phyloP scores from a whole-genome alignment of 129 eudicot genomes.

The Tagetes patula region DNA sequence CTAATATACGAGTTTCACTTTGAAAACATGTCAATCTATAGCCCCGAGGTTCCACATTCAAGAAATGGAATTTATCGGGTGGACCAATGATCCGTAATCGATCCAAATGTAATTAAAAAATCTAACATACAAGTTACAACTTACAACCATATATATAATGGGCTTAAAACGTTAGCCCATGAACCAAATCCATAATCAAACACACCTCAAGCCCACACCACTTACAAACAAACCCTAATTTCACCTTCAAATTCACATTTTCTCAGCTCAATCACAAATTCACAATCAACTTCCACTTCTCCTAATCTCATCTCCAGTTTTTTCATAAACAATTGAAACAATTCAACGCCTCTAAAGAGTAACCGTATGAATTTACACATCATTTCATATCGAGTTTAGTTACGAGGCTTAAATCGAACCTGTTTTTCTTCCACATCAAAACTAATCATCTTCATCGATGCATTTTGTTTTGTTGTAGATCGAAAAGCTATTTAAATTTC shows the following conservation, averaged over 20 bases:
- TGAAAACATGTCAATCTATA: too few relatives aligned
- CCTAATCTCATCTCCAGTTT: too few relatives aligned
- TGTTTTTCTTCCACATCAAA: background rate
- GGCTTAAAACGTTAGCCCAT: background rate
- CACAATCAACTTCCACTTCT: too few relatives aligned
- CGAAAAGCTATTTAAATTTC: background rate
- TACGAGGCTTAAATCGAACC: background rate
- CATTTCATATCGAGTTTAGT: conserved; percentile 10
- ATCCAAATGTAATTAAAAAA: too few relatives aligned
- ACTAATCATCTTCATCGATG: background rate
- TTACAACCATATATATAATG: too few relatives aligned
- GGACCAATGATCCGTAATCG: too few relatives aligned
- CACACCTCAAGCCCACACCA: background rate
- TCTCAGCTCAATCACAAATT: background rate
- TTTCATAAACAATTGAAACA: background rate
- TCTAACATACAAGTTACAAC: too few relatives aligned
- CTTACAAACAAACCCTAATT: background rate
- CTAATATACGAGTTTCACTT: too few relatives aligned
- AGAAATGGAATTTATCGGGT: too few relatives aligned
- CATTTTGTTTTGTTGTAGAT: background rate
- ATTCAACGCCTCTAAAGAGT: conserved; percentile 2
- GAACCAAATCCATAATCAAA: background rate
- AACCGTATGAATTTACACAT: background rate
- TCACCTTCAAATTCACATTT: background rate
- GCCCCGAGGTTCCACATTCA: too few relatives aligned